These are phyloP conservation scores for Podila minutissima DNA, from an alignment of 192 early-diverging fungal species.

Conservation along the genomic window DNA sequence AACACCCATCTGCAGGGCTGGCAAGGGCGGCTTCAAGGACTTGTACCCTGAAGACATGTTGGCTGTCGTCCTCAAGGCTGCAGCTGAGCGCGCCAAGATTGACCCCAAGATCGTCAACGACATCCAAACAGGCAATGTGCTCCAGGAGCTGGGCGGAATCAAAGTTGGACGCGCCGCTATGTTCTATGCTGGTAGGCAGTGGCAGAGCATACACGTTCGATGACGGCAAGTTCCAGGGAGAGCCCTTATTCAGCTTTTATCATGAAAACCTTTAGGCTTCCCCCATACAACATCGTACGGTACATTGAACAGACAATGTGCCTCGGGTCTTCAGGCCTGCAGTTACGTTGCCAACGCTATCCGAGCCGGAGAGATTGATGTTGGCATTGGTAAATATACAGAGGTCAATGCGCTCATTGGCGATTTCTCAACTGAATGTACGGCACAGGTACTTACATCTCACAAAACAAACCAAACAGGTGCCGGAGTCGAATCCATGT, in stretches of 20 bases:
- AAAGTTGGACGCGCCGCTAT: conserved; percentile 91
- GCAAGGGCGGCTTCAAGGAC: conserved; percentile 94
- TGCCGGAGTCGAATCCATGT: conserved; percentile 95
- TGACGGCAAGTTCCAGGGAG: background rate
- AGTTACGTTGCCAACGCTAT: conserved; percentile 89
- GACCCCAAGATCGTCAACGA: conserved; percentile 91
- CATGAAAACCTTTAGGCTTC: conserved; percentile 54
- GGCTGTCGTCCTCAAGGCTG: conserved; percentile 77
- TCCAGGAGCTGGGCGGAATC: conserved; percentile 89
- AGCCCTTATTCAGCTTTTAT: background rate
- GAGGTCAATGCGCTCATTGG: background rate
- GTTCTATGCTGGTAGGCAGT: conserved; percentile 77
- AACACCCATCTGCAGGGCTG: conserved; percentile 87
- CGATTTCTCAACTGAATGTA: background rate
- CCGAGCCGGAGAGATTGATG: conserved; percentile 87
- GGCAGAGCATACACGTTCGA: background rate
- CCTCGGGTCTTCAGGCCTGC: conserved; percentile 90
- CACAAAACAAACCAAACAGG: conserved; percentile 31
- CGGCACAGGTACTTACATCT: background rate
- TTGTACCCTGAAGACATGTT: conserved; percentile 71
- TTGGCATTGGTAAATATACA: conserved; percentile 75
- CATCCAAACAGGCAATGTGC: conserved; percentile 94
- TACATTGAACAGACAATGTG: conserved; percentile 95
- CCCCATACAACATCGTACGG: conserved; percentile 82
- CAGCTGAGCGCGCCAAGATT: conserved; percentile 79